These are phyloP conservation scores for Yamadazyma takamatsuzukensis DNA, from an alignment of 805 yeast species.

Conservation along the genomic window DNA sequence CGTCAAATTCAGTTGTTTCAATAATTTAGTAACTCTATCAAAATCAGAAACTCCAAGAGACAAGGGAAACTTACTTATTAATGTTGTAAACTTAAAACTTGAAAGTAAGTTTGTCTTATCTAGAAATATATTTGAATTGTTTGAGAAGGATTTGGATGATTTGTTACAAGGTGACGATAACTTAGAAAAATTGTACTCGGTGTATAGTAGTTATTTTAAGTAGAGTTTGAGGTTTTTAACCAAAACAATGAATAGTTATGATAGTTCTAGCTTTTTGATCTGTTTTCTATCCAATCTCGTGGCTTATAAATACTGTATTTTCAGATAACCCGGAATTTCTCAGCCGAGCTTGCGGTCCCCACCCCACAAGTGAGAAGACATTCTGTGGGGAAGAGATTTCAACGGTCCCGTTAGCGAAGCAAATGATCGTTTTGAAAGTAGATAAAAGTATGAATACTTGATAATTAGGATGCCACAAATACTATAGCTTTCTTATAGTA, in stretches of 20 bases:
- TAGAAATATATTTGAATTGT: conserved; percentile 8
- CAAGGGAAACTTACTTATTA: conserved; percentile 12
- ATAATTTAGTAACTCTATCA: conserved; percentile 52
- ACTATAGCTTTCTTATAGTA: no score
- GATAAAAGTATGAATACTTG: no score
- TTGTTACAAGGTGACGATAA: conserved; percentile 10
- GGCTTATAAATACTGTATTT: no score
- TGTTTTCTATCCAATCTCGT: no score
- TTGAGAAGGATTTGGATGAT: conserved; percentile 9
- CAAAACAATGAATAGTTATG: background rate
- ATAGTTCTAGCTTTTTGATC: no score
- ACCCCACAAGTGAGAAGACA: no score
- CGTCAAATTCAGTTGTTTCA: conserved; percentile 42
- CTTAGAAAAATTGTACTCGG: conserved; percentile 8
- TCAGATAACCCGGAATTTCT: no score
- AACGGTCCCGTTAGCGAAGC: no score
- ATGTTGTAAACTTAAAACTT: conserved; percentile 14
- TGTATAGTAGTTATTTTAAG: conserved; percentile 10
- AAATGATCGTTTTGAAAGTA: no score
- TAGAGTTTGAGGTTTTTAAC: background rate
- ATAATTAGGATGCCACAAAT: no score
- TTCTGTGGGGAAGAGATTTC: no score
- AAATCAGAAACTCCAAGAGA: conserved; percentile 9
- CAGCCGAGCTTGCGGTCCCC: no score
- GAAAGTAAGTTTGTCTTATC: conserved; percentile 11